Percentiles rank a stretch among this genome's conserved stretches.
Conservation (phyloP, 768 basidiomycete species). For the Tylopilus balloui region DNA sequence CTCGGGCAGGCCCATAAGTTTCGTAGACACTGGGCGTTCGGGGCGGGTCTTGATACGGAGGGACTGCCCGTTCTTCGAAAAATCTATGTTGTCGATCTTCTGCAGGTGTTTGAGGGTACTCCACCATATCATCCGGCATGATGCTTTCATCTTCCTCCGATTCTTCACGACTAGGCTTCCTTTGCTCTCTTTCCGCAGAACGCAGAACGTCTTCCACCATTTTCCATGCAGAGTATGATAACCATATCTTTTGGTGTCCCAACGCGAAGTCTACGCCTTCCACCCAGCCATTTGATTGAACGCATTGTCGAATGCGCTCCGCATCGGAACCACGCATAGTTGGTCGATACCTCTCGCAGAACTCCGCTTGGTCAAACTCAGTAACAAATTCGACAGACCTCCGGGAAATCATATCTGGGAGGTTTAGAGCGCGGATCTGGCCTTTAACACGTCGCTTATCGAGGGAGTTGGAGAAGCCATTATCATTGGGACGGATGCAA, state of each 20-base stretch:
- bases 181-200: slow-evolving; percentile 46
- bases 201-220: slow-evolving; percentile 54
- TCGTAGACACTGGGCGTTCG: slow-evolving; percentile 28
- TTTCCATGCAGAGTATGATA: slow-evolving; percentile 56
- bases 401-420: slow-evolving; percentile 50
- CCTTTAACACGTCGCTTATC: slow-evolving; percentile 59
- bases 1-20: slow-evolving; percentile 20
- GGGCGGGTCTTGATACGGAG: slow-evolving; percentile 31
- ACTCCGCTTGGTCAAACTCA: slow-evolving; percentile 44
- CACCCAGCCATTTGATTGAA: slow-evolving; percentile 46
- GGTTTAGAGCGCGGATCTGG: slow-evolving; percentile 50
- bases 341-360: slow-evolving; percentile 52
- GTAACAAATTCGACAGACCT: slow-evolving; percentile 48
- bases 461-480: slow-evolving; percentile 56
- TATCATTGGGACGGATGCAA: slow-evolving; percentile 64
- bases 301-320: slow-evolving; percentile 49
- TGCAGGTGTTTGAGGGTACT: slow-evolving; percentile 33
- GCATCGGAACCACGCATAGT: slow-evolving; percentile 43
- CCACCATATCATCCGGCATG: slow-evolving; percentile 36
- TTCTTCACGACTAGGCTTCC: slow-evolving; percentile 37
- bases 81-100: slow-evolving; percentile 31
- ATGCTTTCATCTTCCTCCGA: slow-evolving; percentile 47
- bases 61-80: slow-evolving; percentile 29
- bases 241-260: slow-evolving; percentile 52
- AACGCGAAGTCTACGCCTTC: slow-evolving; percentile 52